A percentile compares a stretch with the other conserved stretches of the same genome.
These are phyloP conservation scores for Echium plantagineum DNA, from an alignment of 257 asterid genomes.

Conservation along the genomic window DNA sequence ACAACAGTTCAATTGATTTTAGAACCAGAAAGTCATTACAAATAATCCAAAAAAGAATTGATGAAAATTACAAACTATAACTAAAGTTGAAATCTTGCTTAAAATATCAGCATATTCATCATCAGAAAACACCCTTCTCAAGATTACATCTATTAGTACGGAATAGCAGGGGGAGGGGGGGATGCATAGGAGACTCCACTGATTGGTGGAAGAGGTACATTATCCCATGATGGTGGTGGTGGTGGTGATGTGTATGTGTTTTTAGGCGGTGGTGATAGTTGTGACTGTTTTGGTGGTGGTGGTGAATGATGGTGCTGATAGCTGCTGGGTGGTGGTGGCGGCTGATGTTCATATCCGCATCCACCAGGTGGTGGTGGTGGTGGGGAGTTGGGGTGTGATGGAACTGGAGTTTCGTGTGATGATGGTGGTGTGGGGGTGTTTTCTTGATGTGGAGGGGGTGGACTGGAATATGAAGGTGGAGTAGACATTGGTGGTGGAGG, in stretches of 20 bases:
- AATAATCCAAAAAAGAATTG: too few species aligned
- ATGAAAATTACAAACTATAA: too few species aligned
- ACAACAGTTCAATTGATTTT: too few species aligned
- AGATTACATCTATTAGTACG: slow-evolving; percentile 21
- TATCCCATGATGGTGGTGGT: slow-evolving; percentile 22
- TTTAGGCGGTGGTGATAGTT: slow-evolving; percentile 20
- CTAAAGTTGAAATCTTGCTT: too few species aligned
- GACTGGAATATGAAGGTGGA: slow-evolving; percentile 18
- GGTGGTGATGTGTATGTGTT: slow-evolving; percentile 21
- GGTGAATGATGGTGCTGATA: slow-evolving; percentile 10
- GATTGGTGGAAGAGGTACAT: slow-evolving; percentile 27
- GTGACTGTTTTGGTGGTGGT: slow-evolving; percentile 19
- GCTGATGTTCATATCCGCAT: slow-evolving; percentile 10
- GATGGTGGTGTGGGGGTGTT: background rate
- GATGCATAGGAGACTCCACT: slow-evolving; percentile 28
- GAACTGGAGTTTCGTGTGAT: background rate
- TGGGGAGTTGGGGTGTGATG: slow-evolving; percentile 8
- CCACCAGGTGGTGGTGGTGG: slow-evolving; percentile 19
- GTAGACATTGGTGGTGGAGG: background rate
- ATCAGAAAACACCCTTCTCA: background rate
- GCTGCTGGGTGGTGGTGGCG: slow-evolving; percentile 12
- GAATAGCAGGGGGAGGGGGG: slow-evolving; percentile 38
- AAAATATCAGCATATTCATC: too few species aligned
- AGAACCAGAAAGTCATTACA: too few species aligned
- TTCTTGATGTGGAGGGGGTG: slow-evolving; percentile 21